phyloP scores from a whole-genome alignment of 2,329 filamentous ascomycete genomes.

The Ceratocystis colombiana region DNA sequence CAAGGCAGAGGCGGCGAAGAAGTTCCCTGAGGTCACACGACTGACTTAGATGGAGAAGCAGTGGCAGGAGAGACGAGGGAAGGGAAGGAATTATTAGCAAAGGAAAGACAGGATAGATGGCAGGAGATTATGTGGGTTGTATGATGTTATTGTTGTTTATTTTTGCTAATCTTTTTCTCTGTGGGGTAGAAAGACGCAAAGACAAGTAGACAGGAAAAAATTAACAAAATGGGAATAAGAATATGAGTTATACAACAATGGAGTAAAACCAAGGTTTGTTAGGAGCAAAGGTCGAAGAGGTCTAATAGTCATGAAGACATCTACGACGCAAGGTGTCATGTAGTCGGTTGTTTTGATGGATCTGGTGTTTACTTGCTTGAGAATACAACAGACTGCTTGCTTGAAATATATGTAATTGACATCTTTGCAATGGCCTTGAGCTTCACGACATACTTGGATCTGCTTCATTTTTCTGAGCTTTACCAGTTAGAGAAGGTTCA shows the following conservation, averaged over 20 bases:
- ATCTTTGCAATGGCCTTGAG: too few species aligned
- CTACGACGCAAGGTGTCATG: too few species aligned
- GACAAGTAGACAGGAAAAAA: conserved; percentile 6
- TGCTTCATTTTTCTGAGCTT: too few species aligned
- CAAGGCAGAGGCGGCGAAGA: conserved; percentile 40
- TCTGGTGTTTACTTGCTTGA: too few species aligned
- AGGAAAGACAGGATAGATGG: background rate
- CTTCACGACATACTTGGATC: too few species aligned
- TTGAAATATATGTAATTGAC: too few species aligned
- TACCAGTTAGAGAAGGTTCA: too few species aligned
- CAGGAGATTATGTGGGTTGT: background rate
- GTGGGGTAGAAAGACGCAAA: conserved; percentile 5
- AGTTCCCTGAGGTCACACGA: conserved; percentile 43
- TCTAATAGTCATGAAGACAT: too few species aligned
- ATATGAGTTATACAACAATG: conserved; percentile 3
- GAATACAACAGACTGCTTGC: too few species aligned
- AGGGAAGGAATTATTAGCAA: background rate
- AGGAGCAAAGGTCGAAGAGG: background rate
- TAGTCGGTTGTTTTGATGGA: too few species aligned
- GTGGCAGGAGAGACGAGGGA: background rate
- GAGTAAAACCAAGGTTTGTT: conserved; percentile 11
- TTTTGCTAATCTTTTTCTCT: background rate
- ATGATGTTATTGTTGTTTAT: conserved; percentile 2
- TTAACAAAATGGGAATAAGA: background rate
- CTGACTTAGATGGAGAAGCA: conserved; percentile 32